Evolutionary conservation across 129 eudicot species (phyloP).

Genomic region (Artemisia tridentata): DNA sequence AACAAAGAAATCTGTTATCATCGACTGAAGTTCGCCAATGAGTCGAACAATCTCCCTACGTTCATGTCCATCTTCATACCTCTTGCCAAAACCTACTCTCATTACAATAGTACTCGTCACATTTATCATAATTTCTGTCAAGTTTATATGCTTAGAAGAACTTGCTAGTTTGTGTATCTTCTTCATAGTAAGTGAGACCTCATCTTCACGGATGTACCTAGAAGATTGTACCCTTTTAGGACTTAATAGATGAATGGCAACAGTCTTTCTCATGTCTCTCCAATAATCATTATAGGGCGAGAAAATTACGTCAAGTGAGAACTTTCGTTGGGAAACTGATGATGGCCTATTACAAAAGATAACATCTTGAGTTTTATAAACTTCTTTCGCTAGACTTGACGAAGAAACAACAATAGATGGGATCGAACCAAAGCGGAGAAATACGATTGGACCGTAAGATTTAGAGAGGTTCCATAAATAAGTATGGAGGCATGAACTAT

Average conservation of each 20-base stretch:
- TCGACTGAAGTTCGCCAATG: slow-evolving; percentile 9
- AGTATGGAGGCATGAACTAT: slow-evolving; percentile 19
- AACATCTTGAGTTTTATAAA: slow-evolving; percentile 34
- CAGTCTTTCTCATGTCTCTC: slow-evolving; percentile 39
- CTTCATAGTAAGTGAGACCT: slow-evolving; percentile 22
- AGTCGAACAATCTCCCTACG: slow-evolving; percentile 14
- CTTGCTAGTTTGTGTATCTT: slow-evolving; percentile 3
- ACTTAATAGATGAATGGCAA: slow-evolving; percentile 22
- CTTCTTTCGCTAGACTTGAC: slow-evolving; percentile 29
- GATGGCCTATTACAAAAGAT: slow-evolving; percentile 39
- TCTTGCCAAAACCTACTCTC: slow-evolving; percentile 30
- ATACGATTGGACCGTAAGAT: slow-evolving; percentile 41
- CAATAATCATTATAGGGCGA: slow-evolving; percentile 28
- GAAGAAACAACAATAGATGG: slow-evolving; percentile 38
- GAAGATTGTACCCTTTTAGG: slow-evolving; percentile 31
- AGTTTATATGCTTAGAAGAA: slow-evolving; percentile 21
- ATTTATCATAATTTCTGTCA: slow-evolving; percentile 20
- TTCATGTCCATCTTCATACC: slow-evolving; percentile 24
- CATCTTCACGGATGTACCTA: slow-evolving; percentile 30
- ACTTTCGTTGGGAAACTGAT: slow-evolving; percentile 16
- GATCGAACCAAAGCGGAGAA: slow-evolving; percentile 19
- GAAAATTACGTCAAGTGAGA: slow-evolving; percentile 28
- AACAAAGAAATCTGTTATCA: slow-evolving; percentile 4
- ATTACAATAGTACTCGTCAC: slow-evolving; percentile 8
- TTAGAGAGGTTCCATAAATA: slow-evolving; percentile 28